Conservation (phyloP, 352 stramenopile genomes). For the Phytopythium cucurbitacearum region DNA sequence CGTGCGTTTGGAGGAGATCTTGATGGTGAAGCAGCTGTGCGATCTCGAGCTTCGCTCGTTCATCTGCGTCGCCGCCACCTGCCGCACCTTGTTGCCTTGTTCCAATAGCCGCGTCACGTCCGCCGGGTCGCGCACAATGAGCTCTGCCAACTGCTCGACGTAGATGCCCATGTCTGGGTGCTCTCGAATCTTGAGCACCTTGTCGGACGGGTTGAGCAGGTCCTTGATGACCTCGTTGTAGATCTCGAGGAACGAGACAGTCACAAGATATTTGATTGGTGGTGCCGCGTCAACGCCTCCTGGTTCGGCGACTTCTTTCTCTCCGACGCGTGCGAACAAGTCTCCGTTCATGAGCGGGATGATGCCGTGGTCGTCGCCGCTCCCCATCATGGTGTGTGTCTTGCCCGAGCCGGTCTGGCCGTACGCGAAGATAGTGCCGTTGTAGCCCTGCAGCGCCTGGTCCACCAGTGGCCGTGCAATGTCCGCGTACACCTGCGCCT, state of each 20-base stretch:
- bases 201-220: slow-evolving; percentile 89
- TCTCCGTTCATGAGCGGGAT: slow-evolving; percentile 88
- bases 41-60: slow-evolving; percentile 88
- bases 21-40: slow-evolving; percentile 91
- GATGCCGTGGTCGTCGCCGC: slow-evolving; percentile 69
- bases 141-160: slow-evolving; percentile 86
- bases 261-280: slow-evolving; percentile 79
- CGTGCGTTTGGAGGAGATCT: slow-evolving; percentile 80
- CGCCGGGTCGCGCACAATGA: slow-evolving; percentile 74
- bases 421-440: slow-evolving; percentile 79
- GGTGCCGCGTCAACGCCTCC: slow-evolving; percentile 1
- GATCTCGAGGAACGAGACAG: slow-evolving; percentile 93
- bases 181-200: slow-evolving; percentile 90
- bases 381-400: slow-evolving; percentile 88
- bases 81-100: slow-evolving; percentile 85
- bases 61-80: slow-evolving; percentile 90
- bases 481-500: slow-evolving; percentile 77
- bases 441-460: slow-evolving; percentile 75
- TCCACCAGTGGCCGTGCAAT: slow-evolving; percentile 74
- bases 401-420: slow-evolving; percentile 79
- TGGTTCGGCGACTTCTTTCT: slow-evolving; percentile 10
- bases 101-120: slow-evolving; percentile 83
- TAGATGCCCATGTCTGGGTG: slow-evolving; percentile 93
- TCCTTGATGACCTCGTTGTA: slow-evolving; percentile 95
- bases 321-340: slow-evolving; percentile 65